A percentile compares a stretch with the other conserved stretches of the same genome.
phyloP scores from a whole-genome alignment of 2,329 filamentous ascomycete genomes.

The Arthrinium puccinioides region DNA sequence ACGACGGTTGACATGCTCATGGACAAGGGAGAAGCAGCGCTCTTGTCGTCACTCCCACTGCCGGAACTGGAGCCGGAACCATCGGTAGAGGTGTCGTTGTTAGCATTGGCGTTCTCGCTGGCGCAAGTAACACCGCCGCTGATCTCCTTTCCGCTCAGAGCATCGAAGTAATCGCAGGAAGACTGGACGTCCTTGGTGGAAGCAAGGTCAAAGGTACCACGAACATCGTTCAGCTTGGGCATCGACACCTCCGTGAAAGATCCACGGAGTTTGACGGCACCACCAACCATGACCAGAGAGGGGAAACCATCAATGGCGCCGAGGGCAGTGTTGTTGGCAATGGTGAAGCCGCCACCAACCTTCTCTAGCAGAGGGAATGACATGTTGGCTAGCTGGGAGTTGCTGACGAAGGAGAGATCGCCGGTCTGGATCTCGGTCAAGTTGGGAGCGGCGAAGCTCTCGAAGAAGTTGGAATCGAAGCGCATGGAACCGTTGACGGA shows the following conservation, averaged over 20 bases:
- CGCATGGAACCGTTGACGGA: conserved; percentile 72
- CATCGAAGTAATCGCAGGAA: conserved; percentile 48
- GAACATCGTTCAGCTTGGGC: conserved; percentile 58
- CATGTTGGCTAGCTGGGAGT: conserved; percentile 62
- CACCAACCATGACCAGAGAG: conserved; percentile 60
- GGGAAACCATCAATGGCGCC: conserved; percentile 59
- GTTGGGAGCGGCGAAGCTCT: conserved; percentile 57
- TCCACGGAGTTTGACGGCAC: conserved; percentile 79
- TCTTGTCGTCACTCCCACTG: conserved; percentile 19
- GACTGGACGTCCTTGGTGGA: conserved; percentile 54
- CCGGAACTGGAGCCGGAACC: conserved; percentile 22
- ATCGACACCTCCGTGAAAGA: conserved; percentile 69
- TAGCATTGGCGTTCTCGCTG: conserved; percentile 44
- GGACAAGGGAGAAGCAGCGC: conserved; percentile 36
- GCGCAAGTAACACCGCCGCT: conserved; percentile 43
- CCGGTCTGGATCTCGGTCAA: conserved; percentile 58
- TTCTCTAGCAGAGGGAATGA: conserved; percentile 61
- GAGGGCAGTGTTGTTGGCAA: conserved; percentile 82
- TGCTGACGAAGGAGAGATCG: conserved; percentile 56
- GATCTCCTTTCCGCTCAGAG: conserved; percentile 28
- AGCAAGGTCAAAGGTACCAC: conserved; percentile 64
- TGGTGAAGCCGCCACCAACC: conserved; percentile 71
- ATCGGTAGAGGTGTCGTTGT: conserved; percentile 32
- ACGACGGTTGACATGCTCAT: conserved; percentile 41
- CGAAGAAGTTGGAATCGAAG: conserved; percentile 74